Percentiles rank a stretch among this genome's conserved stretches.
These are phyloP conservation scores for Pneumocystis wakefieldiae DNA, from an alignment of 1,139 yeast species.

Conservation along the genomic window DNA sequence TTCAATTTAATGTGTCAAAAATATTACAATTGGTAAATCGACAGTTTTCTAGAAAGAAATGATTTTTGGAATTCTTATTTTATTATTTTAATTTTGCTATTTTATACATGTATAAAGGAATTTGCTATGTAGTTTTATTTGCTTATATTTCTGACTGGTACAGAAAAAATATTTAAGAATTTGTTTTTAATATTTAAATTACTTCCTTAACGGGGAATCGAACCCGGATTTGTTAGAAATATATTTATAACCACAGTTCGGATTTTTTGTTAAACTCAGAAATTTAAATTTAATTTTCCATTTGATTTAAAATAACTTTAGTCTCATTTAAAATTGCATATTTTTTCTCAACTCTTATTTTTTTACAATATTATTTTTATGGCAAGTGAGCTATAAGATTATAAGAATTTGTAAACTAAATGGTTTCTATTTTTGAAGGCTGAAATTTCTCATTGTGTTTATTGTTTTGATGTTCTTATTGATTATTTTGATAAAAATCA, in stretches of 20 bases:
- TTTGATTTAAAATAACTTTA: no score
- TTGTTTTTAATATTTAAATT: background rate
- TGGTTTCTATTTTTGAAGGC: background rate
- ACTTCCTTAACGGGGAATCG: conserved; percentile 39
- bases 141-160: background rate
- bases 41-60: conserved; percentile 11
- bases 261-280: background rate
- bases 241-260: conserved; percentile 40
- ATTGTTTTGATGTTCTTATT: background rate
- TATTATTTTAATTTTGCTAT: background rate
- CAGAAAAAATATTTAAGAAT: background rate
- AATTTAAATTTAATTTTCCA: background rate
- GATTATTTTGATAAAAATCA: background rate
- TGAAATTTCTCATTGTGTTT: background rate
- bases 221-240: conserved; percentile 51
- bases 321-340: background rate
- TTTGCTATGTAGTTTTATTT: background rate
- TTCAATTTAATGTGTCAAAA: conserved; percentile 19
- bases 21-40: conserved; percentile 14
- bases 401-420: background rate
- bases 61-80: background rate
- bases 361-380: background rate
- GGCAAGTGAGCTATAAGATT: background rate
- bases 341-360: background rate
- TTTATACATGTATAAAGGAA: background rate